Conservation (phyloP, 306 rosid species). For the Prunus kanzakura region DNA sequence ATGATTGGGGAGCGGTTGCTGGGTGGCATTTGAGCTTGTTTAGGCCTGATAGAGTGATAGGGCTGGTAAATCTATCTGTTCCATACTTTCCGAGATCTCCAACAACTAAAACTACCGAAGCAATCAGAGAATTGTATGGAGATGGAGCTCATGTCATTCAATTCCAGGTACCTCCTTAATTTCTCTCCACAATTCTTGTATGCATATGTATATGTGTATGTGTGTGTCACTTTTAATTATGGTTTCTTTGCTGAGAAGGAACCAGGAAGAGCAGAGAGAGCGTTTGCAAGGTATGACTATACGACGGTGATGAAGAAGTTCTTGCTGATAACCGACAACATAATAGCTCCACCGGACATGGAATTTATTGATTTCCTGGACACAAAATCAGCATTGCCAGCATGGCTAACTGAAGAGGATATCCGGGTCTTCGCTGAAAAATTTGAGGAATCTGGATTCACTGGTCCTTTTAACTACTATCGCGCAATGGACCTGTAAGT, state of each 20-base stretch:
- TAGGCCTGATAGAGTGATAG: slow-evolving; percentile 69
- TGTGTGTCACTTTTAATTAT: background rate
- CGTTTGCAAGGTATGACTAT: slow-evolving; percentile 76
- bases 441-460: slow-evolving; percentile 75
- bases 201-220: background rate
- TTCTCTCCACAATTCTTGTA: background rate
- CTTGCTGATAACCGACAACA: slow-evolving; percentile 27
- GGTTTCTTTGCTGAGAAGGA: slow-evolving; percentile 39
- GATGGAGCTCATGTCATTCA: slow-evolving; percentile 54
- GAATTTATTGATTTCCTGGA: slow-evolving; percentile 64
- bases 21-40: slow-evolving; percentile 62
- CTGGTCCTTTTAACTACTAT: slow-evolving; percentile 72
- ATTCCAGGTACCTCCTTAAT: slow-evolving; percentile 50
- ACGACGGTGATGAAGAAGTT: slow-evolving; percentile 71
- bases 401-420: slow-evolving; percentile 76
- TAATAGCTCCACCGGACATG: slow-evolving; percentile 59
- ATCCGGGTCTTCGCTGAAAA: slow-evolving; percentile 62
- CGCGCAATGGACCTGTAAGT: slow-evolving; percentile 74
- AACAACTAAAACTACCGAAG: slow-evolving; percentile 34
- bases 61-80: slow-evolving; percentile 46
- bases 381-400: slow-evolving; percentile 55
- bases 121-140: slow-evolving; percentile 34
- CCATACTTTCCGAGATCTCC: slow-evolving; percentile 59
- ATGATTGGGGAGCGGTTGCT: slow-evolving; percentile 57
- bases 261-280: slow-evolving; percentile 77